A percentile compares a stretch with the other conserved stretches of the same genome.
These are phyloP conservation scores for Coemansia sp. DNA, from an alignment of 371 early-diverging fungal species.

Conservation along the genomic window DNA sequence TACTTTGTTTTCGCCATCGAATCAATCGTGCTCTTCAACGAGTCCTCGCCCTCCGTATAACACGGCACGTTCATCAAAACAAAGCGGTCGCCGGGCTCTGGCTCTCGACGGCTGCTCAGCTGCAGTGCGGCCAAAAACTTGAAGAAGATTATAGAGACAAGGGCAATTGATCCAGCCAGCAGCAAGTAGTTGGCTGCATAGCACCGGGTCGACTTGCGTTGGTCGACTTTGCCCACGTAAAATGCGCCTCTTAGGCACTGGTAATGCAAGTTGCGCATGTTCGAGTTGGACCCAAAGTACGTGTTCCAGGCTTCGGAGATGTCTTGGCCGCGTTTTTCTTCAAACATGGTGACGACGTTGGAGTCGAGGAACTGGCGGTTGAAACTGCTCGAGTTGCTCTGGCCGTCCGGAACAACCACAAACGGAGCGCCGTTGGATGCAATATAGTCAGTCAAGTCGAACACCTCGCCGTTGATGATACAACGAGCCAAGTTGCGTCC, in stretches of 20 bases:
- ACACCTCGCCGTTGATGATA: conserved; percentile 72
- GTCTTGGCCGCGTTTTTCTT: conserved; percentile 65
- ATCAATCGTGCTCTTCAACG: conserved; percentile 87
- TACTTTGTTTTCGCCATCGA: conserved; percentile 87
- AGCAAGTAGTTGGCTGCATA: conserved; percentile 85
- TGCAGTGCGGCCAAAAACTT: conserved; percentile 91
- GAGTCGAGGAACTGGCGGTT: conserved; percentile 55
- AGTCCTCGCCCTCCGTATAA: conserved; percentile 94
- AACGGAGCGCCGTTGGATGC: conserved; percentile 53
- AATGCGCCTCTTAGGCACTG: conserved; percentile 82
- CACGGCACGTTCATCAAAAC: conserved; percentile 86
- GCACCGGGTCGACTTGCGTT: conserved; percentile 75
- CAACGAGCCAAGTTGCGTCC: conserved; percentile 57
- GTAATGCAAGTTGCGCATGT: conserved; percentile 48
- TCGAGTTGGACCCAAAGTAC: conserved; percentile 33
- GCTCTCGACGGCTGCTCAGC: conserved; percentile 69
- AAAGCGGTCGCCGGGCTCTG: conserved; percentile 87
- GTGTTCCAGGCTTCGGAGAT: conserved; percentile 62
- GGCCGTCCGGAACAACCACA: conserved; percentile 55
- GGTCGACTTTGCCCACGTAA: conserved; percentile 86
- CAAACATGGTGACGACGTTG: conserved; percentile 63
- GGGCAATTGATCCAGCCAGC: conserved; percentile 70
- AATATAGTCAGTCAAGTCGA: conserved; percentile 75
- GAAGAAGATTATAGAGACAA: conserved; percentile 80
- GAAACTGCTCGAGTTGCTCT: conserved; percentile 46